These are phyloP conservation scores for Haberlea rhodopensis DNA, from an alignment of 257 asterid species.

Conservation along the genomic window DNA sequence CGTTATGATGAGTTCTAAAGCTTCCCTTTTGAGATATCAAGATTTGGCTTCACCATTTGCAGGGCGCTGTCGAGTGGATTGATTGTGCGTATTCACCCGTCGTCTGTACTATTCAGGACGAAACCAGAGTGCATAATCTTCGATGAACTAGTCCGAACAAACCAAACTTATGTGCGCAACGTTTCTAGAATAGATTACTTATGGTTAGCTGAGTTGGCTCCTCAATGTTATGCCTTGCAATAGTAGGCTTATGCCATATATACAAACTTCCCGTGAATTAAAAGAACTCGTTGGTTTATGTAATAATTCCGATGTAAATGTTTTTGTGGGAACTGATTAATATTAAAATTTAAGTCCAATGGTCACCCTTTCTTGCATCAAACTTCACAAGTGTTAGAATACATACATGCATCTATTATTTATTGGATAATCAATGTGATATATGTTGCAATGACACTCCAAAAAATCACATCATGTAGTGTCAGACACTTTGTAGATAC, in stretches of 20 bases:
- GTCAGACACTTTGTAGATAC: no score
- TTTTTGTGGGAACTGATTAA: no score
- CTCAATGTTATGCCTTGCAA: slow-evolving; percentile 56
- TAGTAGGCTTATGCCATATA: slow-evolving; percentile 32
- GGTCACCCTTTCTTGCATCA: no score
- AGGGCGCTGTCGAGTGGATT: slow-evolving; percentile 90
- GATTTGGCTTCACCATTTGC: slow-evolving; percentile 28
- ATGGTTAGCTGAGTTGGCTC: slow-evolving; percentile 93
- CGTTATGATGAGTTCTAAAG: neutral
- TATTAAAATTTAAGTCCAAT: no score
- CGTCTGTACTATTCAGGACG: slow-evolving; percentile 68
- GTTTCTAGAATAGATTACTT: slow-evolving; percentile 72
- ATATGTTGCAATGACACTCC: no score
- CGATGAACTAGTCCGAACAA: slow-evolving; percentile 74
- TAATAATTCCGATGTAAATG: no score
- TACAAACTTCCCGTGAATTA: neutral
- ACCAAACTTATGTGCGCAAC: slow-evolving; percentile 69
- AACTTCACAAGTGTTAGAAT: no score
- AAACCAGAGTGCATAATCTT: slow-evolving; percentile 91
- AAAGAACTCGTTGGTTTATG: no score
- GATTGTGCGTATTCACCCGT: slow-evolving; percentile 84
- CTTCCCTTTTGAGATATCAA: neutral
- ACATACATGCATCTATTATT: no score
- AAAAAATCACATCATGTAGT: no score
- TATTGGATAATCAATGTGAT: no score